Conservation (phyloP, 495 filamentous ascomycete genomes). For the Aspergillus saccharolyticus region DNA sequence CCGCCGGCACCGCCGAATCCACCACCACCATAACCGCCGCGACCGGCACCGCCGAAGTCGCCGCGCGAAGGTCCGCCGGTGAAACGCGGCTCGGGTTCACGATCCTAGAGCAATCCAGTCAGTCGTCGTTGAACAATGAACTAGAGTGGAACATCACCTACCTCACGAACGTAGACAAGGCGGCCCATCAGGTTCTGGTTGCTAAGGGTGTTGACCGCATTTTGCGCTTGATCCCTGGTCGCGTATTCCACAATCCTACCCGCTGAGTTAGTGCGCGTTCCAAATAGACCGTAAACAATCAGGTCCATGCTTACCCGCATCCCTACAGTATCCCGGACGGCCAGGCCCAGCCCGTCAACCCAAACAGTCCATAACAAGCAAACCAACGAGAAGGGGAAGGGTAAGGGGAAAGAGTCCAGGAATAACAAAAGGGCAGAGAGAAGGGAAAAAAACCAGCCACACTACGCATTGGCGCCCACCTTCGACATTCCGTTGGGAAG, state of each 20-base stretch:
- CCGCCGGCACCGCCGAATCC: conserved; percentile 43
- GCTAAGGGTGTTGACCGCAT: conserved; percentile 95
- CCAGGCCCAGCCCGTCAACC: conserved; percentile 99
- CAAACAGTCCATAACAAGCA: conserved; percentile 78
- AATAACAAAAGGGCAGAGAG: conserved; percentile 54
- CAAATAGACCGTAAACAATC: neutral
- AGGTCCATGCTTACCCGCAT: conserved; percentile 80
- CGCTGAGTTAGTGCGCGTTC: conserved; percentile 18
- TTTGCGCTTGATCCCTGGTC: conserved; percentile 96
- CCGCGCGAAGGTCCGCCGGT: conserved; percentile 68
- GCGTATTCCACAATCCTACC: conserved; percentile 99
- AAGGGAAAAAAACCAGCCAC: conserved; percentile 63
- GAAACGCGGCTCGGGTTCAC: conserved; percentile 93
- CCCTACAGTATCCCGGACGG: conserved; percentile 89
- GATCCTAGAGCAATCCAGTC: conserved; percentile 55
- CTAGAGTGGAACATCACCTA: too few species aligned
- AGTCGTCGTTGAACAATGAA: neutral
- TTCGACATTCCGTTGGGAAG: conserved; percentile 99
- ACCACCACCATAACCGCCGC: conserved; percentile 37
- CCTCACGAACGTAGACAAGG: conserved; percentile 97
- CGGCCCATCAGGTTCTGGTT: conserved; percentile 98
- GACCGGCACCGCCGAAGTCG: conserved; percentile 54
- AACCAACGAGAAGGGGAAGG: conserved; percentile 15
- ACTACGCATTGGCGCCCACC: conserved; percentile 95
- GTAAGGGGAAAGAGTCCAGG: conserved; percentile 29